Percentiles rank a stretch among this genome's conserved stretches.
Evolutionary conservation across 1,284 basidiomycete genomes (phyloP).

Genomic region (Papiliotrema nemorosa): DNA sequence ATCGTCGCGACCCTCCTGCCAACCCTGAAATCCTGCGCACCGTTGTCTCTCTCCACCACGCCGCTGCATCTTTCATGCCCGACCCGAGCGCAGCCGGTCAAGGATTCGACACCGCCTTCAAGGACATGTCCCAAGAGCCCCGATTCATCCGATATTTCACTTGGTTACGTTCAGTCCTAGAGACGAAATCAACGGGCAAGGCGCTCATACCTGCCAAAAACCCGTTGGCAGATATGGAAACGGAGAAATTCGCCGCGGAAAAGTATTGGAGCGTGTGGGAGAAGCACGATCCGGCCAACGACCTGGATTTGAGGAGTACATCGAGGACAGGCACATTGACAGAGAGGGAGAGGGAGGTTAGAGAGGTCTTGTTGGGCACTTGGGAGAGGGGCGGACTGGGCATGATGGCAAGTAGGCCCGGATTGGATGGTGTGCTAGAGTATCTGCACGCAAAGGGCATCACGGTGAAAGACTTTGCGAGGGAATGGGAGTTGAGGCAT

Average conservation of each 20-base stretch:
- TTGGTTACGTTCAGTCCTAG: slow-evolving; percentile 3
- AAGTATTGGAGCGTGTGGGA: slow-evolving; percentile 2
- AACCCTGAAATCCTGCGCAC: slow-evolving; percentile 14
- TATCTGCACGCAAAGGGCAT: slow-evolving; percentile 29
- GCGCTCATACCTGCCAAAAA: neutral
- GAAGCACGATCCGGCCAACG: slow-evolving; percentile 5
- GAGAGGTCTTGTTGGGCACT: slow-evolving; percentile 42
- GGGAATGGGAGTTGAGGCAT: slow-evolving; percentile 28
- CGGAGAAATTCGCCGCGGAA: neutral
- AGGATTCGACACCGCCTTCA: slow-evolving; percentile 37
- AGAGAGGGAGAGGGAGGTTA: slow-evolving; percentile 35
- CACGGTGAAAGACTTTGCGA: slow-evolving; percentile 20
- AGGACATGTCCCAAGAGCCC: slow-evolving; percentile 11
- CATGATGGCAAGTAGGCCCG: slow-evolving; percentile 21
- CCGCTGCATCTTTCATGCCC: slow-evolving; percentile 40
- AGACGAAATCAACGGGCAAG: neutral
- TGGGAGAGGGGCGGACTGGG: slow-evolving; percentile 30
- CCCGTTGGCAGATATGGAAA: neutral
- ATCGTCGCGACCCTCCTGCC: neutral
- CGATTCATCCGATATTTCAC: slow-evolving; percentile 16
- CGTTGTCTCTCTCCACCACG: slow-evolving; percentile 42
- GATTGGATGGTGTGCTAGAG: slow-evolving; percentile 39
- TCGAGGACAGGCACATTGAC: too few species aligned
- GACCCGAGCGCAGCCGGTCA: slow-evolving; percentile 23
- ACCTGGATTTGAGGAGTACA: too few species aligned